Evolutionary conservation across 768 basidiomycete genomes (phyloP).

Genomic region (Mycena olivaceomarginata): DNA sequence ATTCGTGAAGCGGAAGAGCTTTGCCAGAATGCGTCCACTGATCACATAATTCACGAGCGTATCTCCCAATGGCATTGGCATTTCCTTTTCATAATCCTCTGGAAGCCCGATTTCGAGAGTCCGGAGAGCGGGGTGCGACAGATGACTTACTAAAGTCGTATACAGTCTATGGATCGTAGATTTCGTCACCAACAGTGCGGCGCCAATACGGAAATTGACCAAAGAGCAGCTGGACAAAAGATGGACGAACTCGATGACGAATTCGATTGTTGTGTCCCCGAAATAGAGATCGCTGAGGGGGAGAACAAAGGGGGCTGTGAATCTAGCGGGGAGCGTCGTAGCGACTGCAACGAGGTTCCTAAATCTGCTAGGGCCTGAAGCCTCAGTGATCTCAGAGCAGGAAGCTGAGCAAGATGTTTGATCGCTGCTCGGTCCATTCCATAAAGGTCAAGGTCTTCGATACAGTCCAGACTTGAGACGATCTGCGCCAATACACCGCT

Average conservation of each 20-base stretch:
- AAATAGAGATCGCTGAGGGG: not conserved
- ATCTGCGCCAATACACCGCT: not conserved
- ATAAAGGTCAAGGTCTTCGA: not conserved
- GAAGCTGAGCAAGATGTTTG: constrained; percentile 15
- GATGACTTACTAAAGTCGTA: not conserved
- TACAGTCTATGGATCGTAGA: not conserved
- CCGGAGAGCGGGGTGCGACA: not conserved
- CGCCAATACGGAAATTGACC: not conserved
- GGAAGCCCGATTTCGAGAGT: not conserved
- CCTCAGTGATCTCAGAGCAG: not conserved
- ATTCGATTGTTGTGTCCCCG: not conserved
- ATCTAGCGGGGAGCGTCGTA: not conserved
- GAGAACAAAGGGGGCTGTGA: not conserved
- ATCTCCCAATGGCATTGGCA: not conserved
- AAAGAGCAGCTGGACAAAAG: not conserved
- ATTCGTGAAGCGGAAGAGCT: not conserved
- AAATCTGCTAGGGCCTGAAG: not conserved
- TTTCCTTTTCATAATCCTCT: not conserved
- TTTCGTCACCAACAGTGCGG: not conserved
- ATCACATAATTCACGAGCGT: not conserved
- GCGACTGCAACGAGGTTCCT: not conserved
- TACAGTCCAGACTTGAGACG: not conserved
- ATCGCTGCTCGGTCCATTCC: not conserved
- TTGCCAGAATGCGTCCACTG: not conserved
- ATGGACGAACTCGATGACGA: not conserved